Base-by-base conservation (phyloP, 495 filamentous ascomycete species). In the Neurospora hispaniola region DNA sequence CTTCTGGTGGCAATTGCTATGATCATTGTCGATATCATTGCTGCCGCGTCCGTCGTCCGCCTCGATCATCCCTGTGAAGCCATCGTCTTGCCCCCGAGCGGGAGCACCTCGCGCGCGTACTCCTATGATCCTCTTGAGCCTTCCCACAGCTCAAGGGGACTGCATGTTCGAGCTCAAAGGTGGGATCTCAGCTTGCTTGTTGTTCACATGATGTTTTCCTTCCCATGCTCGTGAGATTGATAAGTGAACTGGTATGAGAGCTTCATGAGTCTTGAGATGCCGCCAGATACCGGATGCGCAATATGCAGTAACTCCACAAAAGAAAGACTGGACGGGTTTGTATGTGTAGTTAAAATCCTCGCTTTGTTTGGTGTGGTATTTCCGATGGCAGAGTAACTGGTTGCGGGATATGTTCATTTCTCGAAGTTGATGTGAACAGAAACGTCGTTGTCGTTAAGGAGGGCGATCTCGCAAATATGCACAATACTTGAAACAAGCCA, bases 61-160 rank as follows among this genome's bases (percentile, higher is more conserved):
- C 11, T 83, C 83, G 44, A 83, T 80, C 94, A 97, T 97, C 96
- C 96, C 98, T 31, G 90, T 90, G 76, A 94, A 83, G 7, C 95
- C 96, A 81, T 99, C 98, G 4, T 93, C 92, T 73, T 92, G 89
- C 83, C 98, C 98, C 96, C 4, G 27, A 97, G 85, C 0, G 94
- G 94, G 77, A 97, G 98, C 0, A 96, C 94, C 78, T 99, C 96
- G 27, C 93, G 87, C 40, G 95, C 96, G 81, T 98, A 99, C 80
- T 98, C 96, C 77, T 98, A 94, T 79, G 98, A 88, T 44, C 94
- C 92, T 46, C 96, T 86, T 78, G 91, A 92, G 7, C 95, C 96
- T 76, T 96, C 92, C 96, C 96, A 98, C 59, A 98, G 81, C 73
- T 90, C 86, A 23, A 46, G 20, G 11, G 10, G 11, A 59, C 48